Conservation (phyloP, 495 filamentous ascomycete species). For the Cercophora samala region DNA sequence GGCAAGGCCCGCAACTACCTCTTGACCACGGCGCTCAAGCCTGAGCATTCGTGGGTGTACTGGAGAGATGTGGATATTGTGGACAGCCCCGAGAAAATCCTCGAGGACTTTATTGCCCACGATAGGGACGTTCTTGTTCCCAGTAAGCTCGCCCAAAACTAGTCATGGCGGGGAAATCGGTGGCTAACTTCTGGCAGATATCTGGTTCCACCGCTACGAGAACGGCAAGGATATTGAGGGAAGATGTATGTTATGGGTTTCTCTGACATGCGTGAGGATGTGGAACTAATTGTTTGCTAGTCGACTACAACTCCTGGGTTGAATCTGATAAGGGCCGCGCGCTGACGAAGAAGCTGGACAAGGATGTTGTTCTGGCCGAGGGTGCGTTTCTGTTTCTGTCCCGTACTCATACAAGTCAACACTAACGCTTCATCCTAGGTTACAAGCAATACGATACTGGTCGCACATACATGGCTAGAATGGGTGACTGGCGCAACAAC, state of each 20-base stretch:
- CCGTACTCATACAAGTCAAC: neutral
- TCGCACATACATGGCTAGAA: slow-evolving; percentile 76
- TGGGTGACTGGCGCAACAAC: slow-evolving; percentile 89
- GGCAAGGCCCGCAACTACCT: slow-evolving; percentile 89
- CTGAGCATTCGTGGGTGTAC: slow-evolving; percentile 97
- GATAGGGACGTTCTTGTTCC: slow-evolving; percentile 91
- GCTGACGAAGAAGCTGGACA: slow-evolving; percentile 66
- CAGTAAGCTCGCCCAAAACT: slow-evolving; percentile 53
- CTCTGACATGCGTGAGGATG: slow-evolving; percentile 5
- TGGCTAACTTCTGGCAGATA: slow-evolving; percentile 57
- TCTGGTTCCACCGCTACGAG: slow-evolving; percentile 96
- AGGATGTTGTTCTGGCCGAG: slow-evolving; percentile 82
- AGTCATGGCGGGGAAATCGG: neutral
- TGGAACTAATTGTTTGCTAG: slow-evolving; percentile 43
- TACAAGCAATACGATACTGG: slow-evolving; percentile 92
- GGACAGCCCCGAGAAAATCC: slow-evolving; percentile 79
- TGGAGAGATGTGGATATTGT: slow-evolving; percentile 97
- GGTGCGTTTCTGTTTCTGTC: slow-evolving; percentile 43
- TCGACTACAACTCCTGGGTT: slow-evolving; percentile 99
- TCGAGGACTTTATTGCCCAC: slow-evolving; percentile 94
- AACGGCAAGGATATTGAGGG: slow-evolving; percentile 86
- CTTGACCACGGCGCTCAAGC: slow-evolving; percentile 76
- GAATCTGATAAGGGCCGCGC: slow-evolving; percentile 81
- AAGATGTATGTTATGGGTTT: slow-evolving; percentile 62
- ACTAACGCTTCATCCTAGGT: slow-evolving; percentile 45